Evolutionary conservation across 768 basidiomycete species (phyloP), one percentile per base, ranked within the genome.

Genomic region (Pulveroboletus sp.): DNA sequence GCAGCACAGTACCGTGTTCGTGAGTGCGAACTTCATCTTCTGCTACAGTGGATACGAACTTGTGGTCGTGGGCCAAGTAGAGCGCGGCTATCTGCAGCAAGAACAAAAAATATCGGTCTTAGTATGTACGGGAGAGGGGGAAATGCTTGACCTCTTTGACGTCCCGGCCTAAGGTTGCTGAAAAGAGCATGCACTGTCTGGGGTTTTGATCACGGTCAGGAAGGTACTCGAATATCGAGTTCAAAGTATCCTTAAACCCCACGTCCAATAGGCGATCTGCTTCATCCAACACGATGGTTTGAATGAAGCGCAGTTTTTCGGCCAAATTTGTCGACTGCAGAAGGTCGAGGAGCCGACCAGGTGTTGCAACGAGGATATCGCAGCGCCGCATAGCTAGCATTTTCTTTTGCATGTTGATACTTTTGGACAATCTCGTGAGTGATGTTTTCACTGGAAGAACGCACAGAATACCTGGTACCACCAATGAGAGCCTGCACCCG

Each of bases 231-330:
- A 84, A 63, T 47, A 89, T 84, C 47, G 81, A 81, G 60, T 86
- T 81, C 51, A 89, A 70, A 37, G 83, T 81, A 8, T 74, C 75
- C 39, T 77, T 80, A 62, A 89, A 89, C 43, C 87, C 86, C 60
- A 84, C 76, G 59, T 89, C 87, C 17, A 89, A 73, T 14, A 89
- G 65, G 31, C 86, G 72, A 63, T 89, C 87, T 10, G 86, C 86
- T 67, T 89, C 86, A 60, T 89, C 86, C 54, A 86, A 70, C 3
- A 88, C 77, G 56, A 86, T 54, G 7, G 73, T 71, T 35, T 72
- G 65, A 7, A 82, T 65, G 27, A 64, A 54, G 5, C 54, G 33
- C 40, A 84, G 62, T 33, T 71, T 67, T 32, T 66, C 49, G 9
- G 53, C 54, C 44, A 81, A 62, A 39, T 59, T 44, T 24, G 69